These are phyloP conservation scores for Mollisiaceae sp. DNA, from an alignment of 2,329 filamentous ascomycete species.

Conservation along the genomic window DNA sequence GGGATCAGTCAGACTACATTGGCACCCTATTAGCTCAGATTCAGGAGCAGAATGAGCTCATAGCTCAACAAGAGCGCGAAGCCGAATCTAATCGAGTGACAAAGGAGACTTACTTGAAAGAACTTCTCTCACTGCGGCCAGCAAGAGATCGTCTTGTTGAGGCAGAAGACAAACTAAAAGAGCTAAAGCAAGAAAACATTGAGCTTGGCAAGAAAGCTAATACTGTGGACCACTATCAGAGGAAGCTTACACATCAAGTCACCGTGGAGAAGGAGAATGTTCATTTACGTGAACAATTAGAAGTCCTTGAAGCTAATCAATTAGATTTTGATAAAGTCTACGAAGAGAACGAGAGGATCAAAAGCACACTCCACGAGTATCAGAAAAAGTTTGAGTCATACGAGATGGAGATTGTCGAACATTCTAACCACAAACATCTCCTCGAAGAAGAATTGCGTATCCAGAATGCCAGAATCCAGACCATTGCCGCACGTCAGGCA, in stretches of 20 bases:
- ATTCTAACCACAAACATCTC: slow-evolving; percentile 51
- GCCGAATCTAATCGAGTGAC: slow-evolving; percentile 57
- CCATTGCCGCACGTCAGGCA: slow-evolving; percentile 47
- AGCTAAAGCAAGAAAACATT: slow-evolving; percentile 62
- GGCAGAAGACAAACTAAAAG: slow-evolving; percentile 63
- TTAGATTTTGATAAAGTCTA: slow-evolving; percentile 42
- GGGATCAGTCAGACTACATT: slow-evolving; percentile 57
- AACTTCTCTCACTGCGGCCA: slow-evolving; percentile 53
- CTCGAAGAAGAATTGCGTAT: slow-evolving; percentile 50
- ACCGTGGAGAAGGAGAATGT: slow-evolving; percentile 61
- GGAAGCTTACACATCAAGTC: slow-evolving; percentile 64
- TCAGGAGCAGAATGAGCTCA: slow-evolving; percentile 72
- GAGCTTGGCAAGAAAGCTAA: slow-evolving; percentile 64
- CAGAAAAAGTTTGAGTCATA: slow-evolving; percentile 44
- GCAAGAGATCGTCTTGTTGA: slow-evolving; percentile 55
- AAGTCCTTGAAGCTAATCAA: slow-evolving; percentile 56
- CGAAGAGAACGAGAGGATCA: slow-evolving; percentile 38
- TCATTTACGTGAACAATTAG: slow-evolving; percentile 59
- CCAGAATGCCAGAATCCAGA: slow-evolving; percentile 34
- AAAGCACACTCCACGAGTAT: slow-evolving; percentile 47
- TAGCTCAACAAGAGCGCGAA: slow-evolving; percentile 71
- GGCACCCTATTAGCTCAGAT: slow-evolving; percentile 61
- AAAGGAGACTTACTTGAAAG: slow-evolving; percentile 51
- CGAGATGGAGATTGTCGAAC: slow-evolving; percentile 41
- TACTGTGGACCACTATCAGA: slow-evolving; percentile 64